A percentile compares a stretch with the other conserved stretches of the same genome.
These are phyloP conservation scores for Ganoderma boninense DNA, from an alignment of 1,284 basidiomycete species.

Conservation along the genomic window DNA sequence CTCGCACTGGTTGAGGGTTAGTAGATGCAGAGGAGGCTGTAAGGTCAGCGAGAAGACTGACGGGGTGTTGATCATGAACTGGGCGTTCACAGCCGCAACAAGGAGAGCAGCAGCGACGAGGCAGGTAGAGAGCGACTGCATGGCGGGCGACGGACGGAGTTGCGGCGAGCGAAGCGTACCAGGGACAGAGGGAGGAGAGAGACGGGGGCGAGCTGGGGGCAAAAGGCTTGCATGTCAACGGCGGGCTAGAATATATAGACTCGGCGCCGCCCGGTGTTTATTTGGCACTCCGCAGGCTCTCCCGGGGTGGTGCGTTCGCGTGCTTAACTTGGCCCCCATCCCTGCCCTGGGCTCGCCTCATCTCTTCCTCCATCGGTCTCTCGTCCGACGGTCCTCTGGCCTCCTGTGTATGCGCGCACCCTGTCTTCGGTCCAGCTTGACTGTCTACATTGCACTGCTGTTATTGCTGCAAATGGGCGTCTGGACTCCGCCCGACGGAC, in stretches of 20 bases:
- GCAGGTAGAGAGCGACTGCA: conserved; percentile 36
- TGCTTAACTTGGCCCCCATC: conserved; percentile 12
- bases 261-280: conserved; percentile 35
- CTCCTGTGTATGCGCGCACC: background rate
- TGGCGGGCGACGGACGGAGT: conserved; percentile 28
- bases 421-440: background rate
- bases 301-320: background rate
- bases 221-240: conserved; percentile 23
- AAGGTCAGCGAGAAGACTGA: conserved; percentile 25
- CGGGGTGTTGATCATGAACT: conserved; percentile 44
- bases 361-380: background rate
- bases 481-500: background rate
- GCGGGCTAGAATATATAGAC: conserved; percentile 26
- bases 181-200: conserved; percentile 22
- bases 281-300: conserved; percentile 32
- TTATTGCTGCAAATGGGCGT: background rate
- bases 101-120: conserved; percentile 36
- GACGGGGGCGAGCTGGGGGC: conserved; percentile 23
- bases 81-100: conserved; percentile 33
- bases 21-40: background rate
- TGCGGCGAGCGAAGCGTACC: conserved; percentile 32
- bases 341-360: background rate
- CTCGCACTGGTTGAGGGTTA: conserved; percentile 25
- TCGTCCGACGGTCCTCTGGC: background rate
- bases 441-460: background rate